Evolutionary conservation across 495 filamentous ascomycete genomes (phyloP), one percentile per base, ranked within the genome.

Genomic region (Clavariopsis aquatica): DNA sequence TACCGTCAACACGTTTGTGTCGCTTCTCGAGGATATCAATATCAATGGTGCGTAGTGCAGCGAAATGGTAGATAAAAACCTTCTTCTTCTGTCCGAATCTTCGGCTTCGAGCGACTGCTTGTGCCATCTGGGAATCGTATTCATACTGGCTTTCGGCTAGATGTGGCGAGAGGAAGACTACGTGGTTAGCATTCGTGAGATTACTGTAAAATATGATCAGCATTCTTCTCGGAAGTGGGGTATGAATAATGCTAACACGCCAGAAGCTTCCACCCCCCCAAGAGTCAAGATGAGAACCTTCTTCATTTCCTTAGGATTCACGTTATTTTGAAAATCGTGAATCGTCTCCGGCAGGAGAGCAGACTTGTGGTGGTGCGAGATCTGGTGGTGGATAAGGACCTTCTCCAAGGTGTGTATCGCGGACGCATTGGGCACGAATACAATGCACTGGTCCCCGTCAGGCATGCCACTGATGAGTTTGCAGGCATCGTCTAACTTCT

Each of bases 141-240:
- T 81, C 76, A 27, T 85, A 77, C 52, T 87, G 80, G 1, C 82
- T 78, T 5, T 77, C 66, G 0, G 81, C 74, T 1, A 87, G 76
- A 1, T 85, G 71, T 1, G 91, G 89, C 0, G 81, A 82, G 12
- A 88, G 74, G 71, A 96, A 93, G 52, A 95, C 82, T 31, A 93
- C 78, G 64, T 94, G 91, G 59, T 90, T 92, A 0, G 90, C 89
- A 41, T 82, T 81, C 51, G 86, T 85, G 1, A 94, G 76, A 69
- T 95, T 95, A 20, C 86, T 88, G 65, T 23, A 3, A 24, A 49
- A 19, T 5, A 58, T 47, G 19, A 28, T 57, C 34, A 57, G 49
- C 20, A 53, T 47, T 58, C 22, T 49, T 29, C n/a, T 34, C 0
- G 2, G 38, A 19, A 56, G 43, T n/a, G 10, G 20, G 52, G 59